phyloP scores from a whole-genome alignment of 768 basidiomycete genomes.

The Agrocybe praecox region DNA sequence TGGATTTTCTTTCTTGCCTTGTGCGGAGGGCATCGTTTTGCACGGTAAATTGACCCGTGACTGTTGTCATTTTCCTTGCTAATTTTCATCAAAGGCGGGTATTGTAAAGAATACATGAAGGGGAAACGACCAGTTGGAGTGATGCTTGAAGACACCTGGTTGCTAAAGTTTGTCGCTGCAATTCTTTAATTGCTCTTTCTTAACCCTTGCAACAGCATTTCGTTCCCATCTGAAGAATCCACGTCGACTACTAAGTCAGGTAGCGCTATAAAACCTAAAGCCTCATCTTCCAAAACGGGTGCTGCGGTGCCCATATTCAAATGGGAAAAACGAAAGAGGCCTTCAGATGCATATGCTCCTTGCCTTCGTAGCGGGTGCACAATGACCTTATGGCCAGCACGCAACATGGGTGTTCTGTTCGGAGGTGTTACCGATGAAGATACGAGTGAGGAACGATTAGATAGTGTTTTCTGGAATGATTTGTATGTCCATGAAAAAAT shows the following conservation, averaged over 20 bases:
- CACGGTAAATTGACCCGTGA: conserved; percentile 52
- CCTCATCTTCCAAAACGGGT: conserved; percentile 29
- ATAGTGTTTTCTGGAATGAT: conserved; percentile 88
- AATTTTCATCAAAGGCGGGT: conserved; percentile 59
- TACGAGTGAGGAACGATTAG: conserved; percentile 77
- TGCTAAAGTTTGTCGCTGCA: conserved; percentile 57
- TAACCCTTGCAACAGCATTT: conserved; percentile 12
- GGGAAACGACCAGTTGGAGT: conserved; percentile 84
- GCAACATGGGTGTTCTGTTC: conserved; percentile 76
- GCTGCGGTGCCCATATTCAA: conserved; percentile 49
- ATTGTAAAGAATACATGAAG: conserved; percentile 88
- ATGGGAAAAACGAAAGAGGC: conserved; percentile 84
- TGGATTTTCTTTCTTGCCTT: conserved; percentile 85
- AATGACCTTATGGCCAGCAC: conserved; percentile 79
- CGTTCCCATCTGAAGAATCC: conserved; percentile 20
- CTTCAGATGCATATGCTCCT: conserved; percentile 71
- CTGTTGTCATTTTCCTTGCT: background rate
- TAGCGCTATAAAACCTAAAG: conserved; percentile 28
- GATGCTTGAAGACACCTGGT: conserved; percentile 92
- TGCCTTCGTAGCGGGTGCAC: conserved; percentile 79
- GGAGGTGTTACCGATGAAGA: conserved; percentile 91
- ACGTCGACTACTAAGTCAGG: conserved; percentile 16
- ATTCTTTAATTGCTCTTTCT: conserved; percentile 2
- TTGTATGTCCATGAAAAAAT: too few relatives aligned
- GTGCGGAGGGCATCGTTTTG: conserved; percentile 75